These are phyloP conservation scores for Pseudocercospora crystallina DNA, from an alignment of 2,329 filamentous ascomycete genomes.

Conservation along the genomic window DNA sequence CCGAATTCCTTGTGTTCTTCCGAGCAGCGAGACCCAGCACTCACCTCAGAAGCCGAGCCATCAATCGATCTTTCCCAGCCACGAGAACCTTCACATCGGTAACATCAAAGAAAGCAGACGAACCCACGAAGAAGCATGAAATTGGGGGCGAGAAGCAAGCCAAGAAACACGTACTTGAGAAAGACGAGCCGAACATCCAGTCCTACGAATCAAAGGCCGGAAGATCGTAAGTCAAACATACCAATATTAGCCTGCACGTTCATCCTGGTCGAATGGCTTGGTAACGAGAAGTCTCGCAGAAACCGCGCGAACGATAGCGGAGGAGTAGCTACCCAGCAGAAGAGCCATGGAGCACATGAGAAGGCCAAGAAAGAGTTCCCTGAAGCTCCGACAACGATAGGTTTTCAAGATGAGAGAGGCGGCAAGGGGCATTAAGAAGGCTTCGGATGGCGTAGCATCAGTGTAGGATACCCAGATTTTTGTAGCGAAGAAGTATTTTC, in stretches of 20 bases:
- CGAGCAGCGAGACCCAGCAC: slow-evolving; percentile 20
- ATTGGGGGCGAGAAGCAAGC: slow-evolving; percentile 19
- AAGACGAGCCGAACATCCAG: slow-evolving; percentile 29
- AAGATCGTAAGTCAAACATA: slow-evolving; percentile 21
- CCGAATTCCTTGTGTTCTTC: slow-evolving; percentile 42
- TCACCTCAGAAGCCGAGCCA: neutral
- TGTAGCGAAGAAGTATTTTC: too few species aligned
- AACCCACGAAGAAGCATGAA: slow-evolving; percentile 10
- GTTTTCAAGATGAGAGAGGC: slow-evolving; percentile 53
- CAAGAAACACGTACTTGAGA: slow-evolving; percentile 28
- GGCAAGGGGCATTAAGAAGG: slow-evolving; percentile 37
- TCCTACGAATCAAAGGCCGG: slow-evolving; percentile 16
- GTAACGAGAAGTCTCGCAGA: slow-evolving; percentile 19
- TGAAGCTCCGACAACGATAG: slow-evolving; percentile 48
- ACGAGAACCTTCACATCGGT: neutral
- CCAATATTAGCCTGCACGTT: neutral
- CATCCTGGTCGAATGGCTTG: neutral
- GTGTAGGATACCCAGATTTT: too few species aligned
- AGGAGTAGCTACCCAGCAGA: slow-evolving; percentile 42
- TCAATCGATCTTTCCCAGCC: neutral
- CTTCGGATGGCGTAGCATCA: too few species aligned
- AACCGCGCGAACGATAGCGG: slow-evolving; percentile 36
- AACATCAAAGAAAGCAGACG: too few species aligned
- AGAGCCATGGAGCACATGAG: slow-evolving; percentile 32
- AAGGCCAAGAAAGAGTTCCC: slow-evolving; percentile 50